A percentile compares a stretch with the other conserved stretches of the same genome.
These are phyloP conservation scores for Arthrobotrys entomopaga DNA, from an alignment of 2,329 filamentous ascomycete species.

Conservation along the genomic window DNA sequence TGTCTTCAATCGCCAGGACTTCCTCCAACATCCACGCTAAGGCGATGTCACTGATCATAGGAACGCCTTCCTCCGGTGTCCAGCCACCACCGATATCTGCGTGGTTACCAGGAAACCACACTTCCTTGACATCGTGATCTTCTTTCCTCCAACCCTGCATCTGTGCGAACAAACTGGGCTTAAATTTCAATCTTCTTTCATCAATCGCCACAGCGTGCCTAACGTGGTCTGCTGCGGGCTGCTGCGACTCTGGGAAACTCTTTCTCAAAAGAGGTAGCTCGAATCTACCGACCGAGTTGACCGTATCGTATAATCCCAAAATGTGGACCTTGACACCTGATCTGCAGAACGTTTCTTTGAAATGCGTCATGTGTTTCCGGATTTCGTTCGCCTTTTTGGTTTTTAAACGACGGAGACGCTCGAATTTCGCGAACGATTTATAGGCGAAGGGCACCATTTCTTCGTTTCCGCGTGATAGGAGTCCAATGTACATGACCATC, in stretches of 20 bases:
- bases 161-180: slow-evolving; percentile 50
- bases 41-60: slow-evolving; percentile 65
- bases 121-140: slow-evolving; percentile 79
- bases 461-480: slow-evolving; percentile 83
- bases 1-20: slow-evolving; percentile 59
- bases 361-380: slow-evolving; percentile 75
- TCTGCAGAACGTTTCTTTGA: slow-evolving; percentile 81
- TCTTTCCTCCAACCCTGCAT: slow-evolving; percentile 51
- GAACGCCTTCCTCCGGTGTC: slow-evolving; percentile 60
- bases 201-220: slow-evolving; percentile 78
- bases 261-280: slow-evolving; percentile 68
- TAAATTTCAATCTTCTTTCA: slow-evolving; percentile 76
- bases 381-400: slow-evolving; percentile 48
- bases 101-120: slow-evolving; percentile 83
- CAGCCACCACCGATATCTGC: slow-evolving; percentile 83
- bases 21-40: slow-evolving; percentile 69
- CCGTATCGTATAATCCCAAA: slow-evolving; percentile 82
- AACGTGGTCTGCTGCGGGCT: slow-evolving; percentile 64
- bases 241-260: slow-evolving; percentile 74
- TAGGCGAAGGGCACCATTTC: slow-evolving; percentile 86
- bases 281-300: slow-evolving; percentile 81
- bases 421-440: slow-evolving; percentile 82
- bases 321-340: slow-evolving; percentile 79
- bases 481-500: slow-evolving; percentile 84
- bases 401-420: slow-evolving; percentile 60